A percentile compares a stretch with the other conserved stretches of the same genome.
Conservation (phyloP, 2,329 filamentous ascomycete species). For the Cadophora sp. region DNA sequence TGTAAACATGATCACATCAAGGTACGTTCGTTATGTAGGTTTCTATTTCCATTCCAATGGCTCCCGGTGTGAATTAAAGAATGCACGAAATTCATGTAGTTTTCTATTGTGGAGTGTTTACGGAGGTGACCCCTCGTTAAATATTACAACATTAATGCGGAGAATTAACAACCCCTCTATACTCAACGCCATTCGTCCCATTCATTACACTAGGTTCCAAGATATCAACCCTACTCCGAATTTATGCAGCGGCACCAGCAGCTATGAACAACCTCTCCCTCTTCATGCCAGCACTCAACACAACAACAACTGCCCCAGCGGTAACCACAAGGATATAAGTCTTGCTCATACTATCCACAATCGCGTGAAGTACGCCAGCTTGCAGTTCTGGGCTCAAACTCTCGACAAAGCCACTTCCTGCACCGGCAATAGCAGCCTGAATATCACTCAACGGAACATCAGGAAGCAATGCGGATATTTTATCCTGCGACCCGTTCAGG, state of each 20-base stretch:
- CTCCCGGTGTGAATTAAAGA: too few species aligned
- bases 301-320: conserved; percentile 43
- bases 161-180: neutral
- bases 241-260: conserved; percentile 26
- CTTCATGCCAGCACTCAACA: conserved; percentile 47
- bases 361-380: conserved; percentile 42
- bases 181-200: neutral
- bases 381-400: conserved; percentile 28
- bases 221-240: neutral
- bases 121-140: too few species aligned
- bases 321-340: conserved; percentile 47
- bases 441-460: conserved; percentile 40
- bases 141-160: neutral
- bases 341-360: conserved; percentile 46
- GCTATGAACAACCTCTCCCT: conserved; percentile 31
- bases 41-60: too few species aligned
- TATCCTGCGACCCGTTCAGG: conserved; percentile 45
- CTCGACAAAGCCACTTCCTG: conserved; percentile 37
- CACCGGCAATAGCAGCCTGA: conserved; percentile 43
- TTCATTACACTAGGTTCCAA: neutral
- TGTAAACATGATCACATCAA: too few species aligned
- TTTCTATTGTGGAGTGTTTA: neutral
- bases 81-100: neutral
- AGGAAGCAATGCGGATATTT: conserved; percentile 43
- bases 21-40: too few species aligned